phyloP scores from a whole-genome alignment of 306 rosid species.

The Vicia villosa region DNA sequence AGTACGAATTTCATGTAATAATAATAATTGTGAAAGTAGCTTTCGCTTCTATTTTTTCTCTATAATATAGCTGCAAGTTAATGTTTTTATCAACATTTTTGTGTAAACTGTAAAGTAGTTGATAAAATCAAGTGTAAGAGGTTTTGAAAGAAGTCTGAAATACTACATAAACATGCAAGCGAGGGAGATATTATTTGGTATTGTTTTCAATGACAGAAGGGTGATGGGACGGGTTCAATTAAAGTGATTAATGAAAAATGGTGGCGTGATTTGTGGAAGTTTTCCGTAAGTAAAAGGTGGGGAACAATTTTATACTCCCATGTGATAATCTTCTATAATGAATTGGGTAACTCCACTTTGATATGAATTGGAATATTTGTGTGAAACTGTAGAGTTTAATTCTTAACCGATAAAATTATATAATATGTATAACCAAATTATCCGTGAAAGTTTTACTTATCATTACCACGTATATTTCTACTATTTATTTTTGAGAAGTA shows the following conservation, averaged over 20 bases:
- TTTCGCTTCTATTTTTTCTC: neutral
- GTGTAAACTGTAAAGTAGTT: neutral
- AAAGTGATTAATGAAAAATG: neutral
- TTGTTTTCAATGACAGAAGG: neutral
- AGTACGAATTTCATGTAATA: neutral
- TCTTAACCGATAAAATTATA: too few species aligned
- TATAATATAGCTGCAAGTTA: neutral
- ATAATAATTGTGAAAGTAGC: neutral
- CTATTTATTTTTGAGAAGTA: too few species aligned
- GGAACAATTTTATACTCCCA: too few species aligned
- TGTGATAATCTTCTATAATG: too few species aligned
- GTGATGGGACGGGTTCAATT: neutral
- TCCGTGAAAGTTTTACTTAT: too few species aligned
- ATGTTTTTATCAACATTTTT: neutral
- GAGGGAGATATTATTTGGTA: neutral
- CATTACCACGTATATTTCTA: too few species aligned
- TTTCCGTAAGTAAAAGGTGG: neutral
- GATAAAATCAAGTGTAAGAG: neutral
- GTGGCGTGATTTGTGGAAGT: neutral
- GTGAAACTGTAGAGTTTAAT: too few species aligned
- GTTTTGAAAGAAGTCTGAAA: neutral
- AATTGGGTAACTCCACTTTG: too few species aligned
- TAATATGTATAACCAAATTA: too few species aligned
- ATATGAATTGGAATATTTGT: too few species aligned
- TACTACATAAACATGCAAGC: neutral